Evolutionary conservation across 257 asterid species (phyloP), one percentile per base, ranked within the genome.

Genomic region (Solanum piurae): DNA sequence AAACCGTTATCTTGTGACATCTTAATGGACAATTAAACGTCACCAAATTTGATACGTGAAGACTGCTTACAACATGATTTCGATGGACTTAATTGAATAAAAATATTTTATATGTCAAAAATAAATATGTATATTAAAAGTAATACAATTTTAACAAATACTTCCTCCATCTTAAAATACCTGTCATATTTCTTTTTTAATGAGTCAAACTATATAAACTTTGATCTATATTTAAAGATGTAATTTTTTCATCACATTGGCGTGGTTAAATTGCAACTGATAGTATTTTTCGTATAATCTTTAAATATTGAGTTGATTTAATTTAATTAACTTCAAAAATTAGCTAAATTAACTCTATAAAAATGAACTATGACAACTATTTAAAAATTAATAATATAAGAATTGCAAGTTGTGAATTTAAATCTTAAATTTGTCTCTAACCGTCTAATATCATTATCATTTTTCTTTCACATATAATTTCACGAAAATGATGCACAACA

Each of bases 401-500:
- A 75, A 37, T 4, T 37, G 11, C 7, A 37, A 62, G 1, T 23
- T 62, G 1, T 62, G 5, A 31, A 34, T 73, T 73, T 73, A 20
- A 73, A 36, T 73, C 4, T 34, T 72, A 72, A 72, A 72, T 34
- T 33, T 18, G 0, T 6, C 80, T 18, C 44, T 73, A 73, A 73
- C 80, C 16, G 16, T 73, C n/a, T 9, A 36, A 20, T 73, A 36
- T 34, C 42, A 36, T 34, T 18, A 23, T 46, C 40, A 46, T 16
- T 80, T 9, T 80, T 12, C 13, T 14, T 40, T 4, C 83, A 44
- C 42, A 25, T 23, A 84, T 85, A 27, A 80, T 71, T 25, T 85
- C 64, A 84, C 87, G 87, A 85, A 64, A 85, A 85, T 40, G 87
- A 85, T 71, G 82, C n/a, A 85, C 55, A 85, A 85, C 87, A 85